Conservation (phyloP, 2,329 filamentous ascomycete genomes). For the Aspergillus viridinutans region DNA sequence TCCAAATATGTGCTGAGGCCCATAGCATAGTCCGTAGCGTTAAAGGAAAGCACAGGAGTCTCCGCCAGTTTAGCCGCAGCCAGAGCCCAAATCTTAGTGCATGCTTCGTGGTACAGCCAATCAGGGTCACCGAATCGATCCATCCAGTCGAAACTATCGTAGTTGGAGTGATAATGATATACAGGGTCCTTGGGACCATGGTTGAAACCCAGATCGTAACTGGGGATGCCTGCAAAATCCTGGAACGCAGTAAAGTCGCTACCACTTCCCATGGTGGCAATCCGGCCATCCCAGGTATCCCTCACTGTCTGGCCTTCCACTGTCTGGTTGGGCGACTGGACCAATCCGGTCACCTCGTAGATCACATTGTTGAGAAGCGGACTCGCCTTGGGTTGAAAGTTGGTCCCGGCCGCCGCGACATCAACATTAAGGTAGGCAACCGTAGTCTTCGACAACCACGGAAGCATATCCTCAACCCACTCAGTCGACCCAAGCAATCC, state of each 20-base stretch:
- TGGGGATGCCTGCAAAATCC: slow-evolving; percentile 65
- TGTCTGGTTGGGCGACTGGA: slow-evolving; percentile 72
- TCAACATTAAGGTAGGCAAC: slow-evolving; percentile 87
- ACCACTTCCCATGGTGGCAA: slow-evolving; percentile 65
- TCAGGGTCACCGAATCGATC: slow-evolving; percentile 65
- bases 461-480: slow-evolving; percentile 86
- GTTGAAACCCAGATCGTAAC: slow-evolving; percentile 60
- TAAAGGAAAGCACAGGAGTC: slow-evolving; percentile 59
- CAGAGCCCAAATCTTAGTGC: slow-evolving; percentile 63
- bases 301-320: slow-evolving; percentile 63
- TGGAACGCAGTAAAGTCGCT: slow-evolving; percentile 74
- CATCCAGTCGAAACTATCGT: slow-evolving; percentile 84
- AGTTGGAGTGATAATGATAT: slow-evolving; percentile 80
- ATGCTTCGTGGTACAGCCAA: slow-evolving; percentile 58
- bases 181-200: slow-evolving; percentile 42
- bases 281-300: slow-evolving; percentile 62
- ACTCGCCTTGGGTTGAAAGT: slow-evolving; percentile 64
- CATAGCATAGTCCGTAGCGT: slow-evolving; percentile 60
- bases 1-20: slow-evolving; percentile 48
- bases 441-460: slow-evolving; percentile 69
- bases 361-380: slow-evolving; percentile 73
- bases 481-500: slow-evolving; percentile 82
- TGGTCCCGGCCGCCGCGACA: slow-evolving; percentile 62
- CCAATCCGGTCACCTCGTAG: slow-evolving; percentile 59
- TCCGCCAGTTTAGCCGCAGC: slow-evolving; percentile 60